phyloP scores from a whole-genome alignment of 2,329 filamentous ascomycete species.

The Catunica adiposa region DNA sequence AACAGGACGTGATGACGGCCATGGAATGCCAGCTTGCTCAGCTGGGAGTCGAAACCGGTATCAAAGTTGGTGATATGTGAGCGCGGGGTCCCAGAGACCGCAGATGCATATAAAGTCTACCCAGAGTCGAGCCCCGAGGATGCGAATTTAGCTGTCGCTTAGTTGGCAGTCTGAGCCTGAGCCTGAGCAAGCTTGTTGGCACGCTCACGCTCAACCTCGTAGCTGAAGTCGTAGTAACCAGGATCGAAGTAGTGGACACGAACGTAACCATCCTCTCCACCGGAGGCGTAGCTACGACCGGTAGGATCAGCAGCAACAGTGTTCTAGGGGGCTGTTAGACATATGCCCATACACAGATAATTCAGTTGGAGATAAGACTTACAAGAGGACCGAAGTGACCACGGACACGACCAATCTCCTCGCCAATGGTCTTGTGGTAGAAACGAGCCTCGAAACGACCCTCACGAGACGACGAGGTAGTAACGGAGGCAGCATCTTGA shows the following conservation, averaged over 20 bases:
- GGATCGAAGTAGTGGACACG: conserved; percentile 98
- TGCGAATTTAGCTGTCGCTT: not conserved
- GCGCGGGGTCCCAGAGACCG: too few species aligned
- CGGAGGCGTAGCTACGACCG: conserved; percentile 83
- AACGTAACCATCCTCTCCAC: conserved; percentile 96
- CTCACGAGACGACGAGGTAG: conserved; percentile 80
- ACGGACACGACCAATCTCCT: conserved; percentile 92
- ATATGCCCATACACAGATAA: not conserved
- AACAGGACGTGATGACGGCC: too few species aligned
- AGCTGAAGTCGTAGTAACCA: conserved; percentile 95
- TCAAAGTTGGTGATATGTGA: too few species aligned
- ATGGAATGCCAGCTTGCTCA: too few species aligned
- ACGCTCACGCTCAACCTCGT: conserved; percentile 88
- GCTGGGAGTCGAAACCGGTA: too few species aligned
- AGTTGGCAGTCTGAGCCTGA: not conserved
- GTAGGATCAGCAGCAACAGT: conserved; percentile 87
- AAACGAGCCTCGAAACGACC: conserved; percentile 99
- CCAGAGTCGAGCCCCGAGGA: not conserved
- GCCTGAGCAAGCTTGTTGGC: conserved; percentile 23
- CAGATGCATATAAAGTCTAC: too few species aligned
- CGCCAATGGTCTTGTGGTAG: conserved; percentile 99
- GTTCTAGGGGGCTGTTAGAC: conserved; percentile 34
- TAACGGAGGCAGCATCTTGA: conserved; percentile 98
- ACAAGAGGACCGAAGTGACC: conserved; percentile 86
- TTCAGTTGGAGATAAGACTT: conserved; percentile 17